Percentiles rank a stretch among this genome's conserved stretches.
These are phyloP conservation scores for Amanita inopinata DNA, from an alignment of 768 basidiomycete genomes.

Conservation along the genomic window DNA sequence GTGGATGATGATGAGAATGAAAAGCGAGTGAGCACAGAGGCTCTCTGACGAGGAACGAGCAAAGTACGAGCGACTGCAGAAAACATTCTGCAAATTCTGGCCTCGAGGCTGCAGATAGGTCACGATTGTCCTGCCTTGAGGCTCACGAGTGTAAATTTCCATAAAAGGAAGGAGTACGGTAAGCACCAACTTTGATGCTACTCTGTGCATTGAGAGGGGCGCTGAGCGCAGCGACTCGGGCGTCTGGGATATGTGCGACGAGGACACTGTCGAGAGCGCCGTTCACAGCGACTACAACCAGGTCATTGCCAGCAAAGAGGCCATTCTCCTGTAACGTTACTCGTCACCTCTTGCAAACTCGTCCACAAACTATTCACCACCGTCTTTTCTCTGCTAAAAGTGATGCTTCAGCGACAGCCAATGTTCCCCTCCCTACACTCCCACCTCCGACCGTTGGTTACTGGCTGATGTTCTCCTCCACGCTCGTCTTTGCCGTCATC, in stretches of 20 bases:
- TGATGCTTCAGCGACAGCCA: background rate
- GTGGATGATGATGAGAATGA: constrained; percentile 1
- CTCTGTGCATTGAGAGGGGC: no score
- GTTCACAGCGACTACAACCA: no score
- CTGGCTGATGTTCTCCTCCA: constrained; percentile 82
- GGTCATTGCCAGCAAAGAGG: no score
- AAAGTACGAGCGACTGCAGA: constrained; percentile 9
- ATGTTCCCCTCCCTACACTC: constrained; percentile 31
- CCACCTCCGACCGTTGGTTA: constrained; percentile 62
- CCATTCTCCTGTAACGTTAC: no score
- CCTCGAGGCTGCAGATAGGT: no score
- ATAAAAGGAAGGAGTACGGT: constrained; percentile 10
- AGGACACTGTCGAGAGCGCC: no score
- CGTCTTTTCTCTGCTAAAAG: background rate
- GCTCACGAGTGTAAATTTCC: constrained; percentile 14
- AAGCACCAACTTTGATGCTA: background rate
- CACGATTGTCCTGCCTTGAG: no score
- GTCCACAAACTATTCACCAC: background rate
- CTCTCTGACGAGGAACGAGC: constrained; percentile 1
- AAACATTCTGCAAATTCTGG: no score
- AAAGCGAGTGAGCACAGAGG: background rate
- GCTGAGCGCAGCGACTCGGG: no score
- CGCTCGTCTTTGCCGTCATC: constrained; percentile 83
- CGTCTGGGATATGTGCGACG: no score
- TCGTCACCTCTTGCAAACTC: no score